phyloP scores from a whole-genome alignment of 768 basidiomycete species.

The Agaricus sinodeliciosus region DNA sequence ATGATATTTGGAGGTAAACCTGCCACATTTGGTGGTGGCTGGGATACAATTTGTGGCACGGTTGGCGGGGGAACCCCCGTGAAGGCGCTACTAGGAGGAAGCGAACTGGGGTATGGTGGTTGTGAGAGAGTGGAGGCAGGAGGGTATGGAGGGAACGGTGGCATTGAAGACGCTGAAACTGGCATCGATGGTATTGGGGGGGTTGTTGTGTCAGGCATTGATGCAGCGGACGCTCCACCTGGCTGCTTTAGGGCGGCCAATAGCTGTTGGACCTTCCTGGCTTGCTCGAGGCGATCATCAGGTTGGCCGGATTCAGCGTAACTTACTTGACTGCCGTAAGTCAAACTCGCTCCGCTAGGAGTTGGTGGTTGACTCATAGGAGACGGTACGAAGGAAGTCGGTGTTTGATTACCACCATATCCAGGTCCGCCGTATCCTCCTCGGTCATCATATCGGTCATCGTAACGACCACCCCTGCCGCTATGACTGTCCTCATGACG shows the following conservation, averaged over 20 bases:
- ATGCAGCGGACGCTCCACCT: conserved; percentile 27
- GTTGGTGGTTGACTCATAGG: conserved; percentile 22
- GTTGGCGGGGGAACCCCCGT: conserved; percentile 18
- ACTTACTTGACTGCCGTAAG: background rate
- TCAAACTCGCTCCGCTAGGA: conserved; percentile 17
- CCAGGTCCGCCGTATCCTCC: conserved; percentile 28
- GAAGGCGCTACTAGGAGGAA: conserved; percentile 23
- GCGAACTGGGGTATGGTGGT: conserved; percentile 24
- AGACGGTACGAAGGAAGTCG: conserved; percentile 23
- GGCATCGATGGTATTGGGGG: conserved; percentile 34
- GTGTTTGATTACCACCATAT: conserved; percentile 17
- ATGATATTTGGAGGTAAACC: conserved; percentile 63
- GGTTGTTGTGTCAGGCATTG: conserved; percentile 27
- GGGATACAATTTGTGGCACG: conserved; percentile 15
- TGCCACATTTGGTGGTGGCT: conserved; percentile 29
- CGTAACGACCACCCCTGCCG: conserved; percentile 28
- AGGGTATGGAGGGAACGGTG: conserved; percentile 41
- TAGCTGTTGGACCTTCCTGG: conserved; percentile 80
- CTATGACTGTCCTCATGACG: conserved; percentile 35
- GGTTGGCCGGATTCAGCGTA: conserved; percentile 18
- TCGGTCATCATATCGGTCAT: conserved; percentile 37
- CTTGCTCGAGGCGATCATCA: conserved; percentile 85
- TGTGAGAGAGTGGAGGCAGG: conserved; percentile 19
- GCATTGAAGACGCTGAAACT: conserved; percentile 22
- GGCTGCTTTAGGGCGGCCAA: conserved; percentile 73